phyloP scores from a whole-genome alignment of 225 moss, liverwort and hornwort genomes.

The Sphagnum tenellum region DNA sequence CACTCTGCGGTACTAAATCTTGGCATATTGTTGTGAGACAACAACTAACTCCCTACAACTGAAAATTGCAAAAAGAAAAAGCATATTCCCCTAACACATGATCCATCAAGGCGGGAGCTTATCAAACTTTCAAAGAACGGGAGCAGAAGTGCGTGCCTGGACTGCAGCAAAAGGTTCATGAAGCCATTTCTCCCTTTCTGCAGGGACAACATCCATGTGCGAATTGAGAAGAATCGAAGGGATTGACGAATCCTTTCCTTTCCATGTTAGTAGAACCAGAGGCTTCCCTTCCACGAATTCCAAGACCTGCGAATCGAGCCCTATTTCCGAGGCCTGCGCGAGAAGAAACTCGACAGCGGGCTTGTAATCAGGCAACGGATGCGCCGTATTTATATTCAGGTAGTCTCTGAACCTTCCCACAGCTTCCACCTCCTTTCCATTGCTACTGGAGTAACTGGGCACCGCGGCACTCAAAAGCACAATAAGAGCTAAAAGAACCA shows the following conservation, averaged over 20 bases:
- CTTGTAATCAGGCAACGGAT: constrained; percentile 67
- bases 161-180: constrained; percentile 60
- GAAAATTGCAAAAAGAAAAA: no score
- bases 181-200: constrained; percentile 47
- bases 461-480: no score
- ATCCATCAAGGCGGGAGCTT: no score
- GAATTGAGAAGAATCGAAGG: constrained; percentile 74
- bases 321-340: constrained; percentile 60
- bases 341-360: constrained; percentile 44
- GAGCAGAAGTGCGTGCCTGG: constrained; percentile 14
- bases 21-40: no score
- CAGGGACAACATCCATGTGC: constrained; percentile 86
- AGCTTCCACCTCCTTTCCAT: no score
- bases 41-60: no score
- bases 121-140: no score
- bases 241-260: constrained; percentile 47
- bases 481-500: no score
- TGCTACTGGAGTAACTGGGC: no score
- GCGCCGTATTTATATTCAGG: constrained; percentile 63
- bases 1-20: no score
- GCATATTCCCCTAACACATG: no score
- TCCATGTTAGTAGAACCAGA: constrained; percentile 57
- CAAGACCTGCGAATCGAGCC: constrained; percentile 36
- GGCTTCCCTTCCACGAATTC: constrained; percentile 68
- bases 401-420: constrained; percentile 64